phyloP scores from a whole-genome alignment of 352 stramenopile species.

The Phytophthora sojae region DNA sequence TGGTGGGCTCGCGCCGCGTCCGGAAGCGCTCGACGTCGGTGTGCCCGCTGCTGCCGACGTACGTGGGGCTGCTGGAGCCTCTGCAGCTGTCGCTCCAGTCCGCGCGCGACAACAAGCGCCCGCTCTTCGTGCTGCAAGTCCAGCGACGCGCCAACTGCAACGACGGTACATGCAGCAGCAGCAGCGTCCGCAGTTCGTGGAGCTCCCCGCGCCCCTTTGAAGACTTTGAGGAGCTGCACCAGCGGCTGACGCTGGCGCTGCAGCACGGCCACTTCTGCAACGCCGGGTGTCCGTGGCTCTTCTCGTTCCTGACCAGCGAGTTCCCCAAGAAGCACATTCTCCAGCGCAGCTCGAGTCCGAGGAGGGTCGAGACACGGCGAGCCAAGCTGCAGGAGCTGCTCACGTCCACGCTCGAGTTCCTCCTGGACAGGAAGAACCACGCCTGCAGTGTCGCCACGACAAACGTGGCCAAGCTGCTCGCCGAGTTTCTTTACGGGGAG shows the following conservation, averaged over 20 bases:
- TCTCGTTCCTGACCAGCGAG: constrained; percentile 34
- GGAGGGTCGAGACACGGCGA: constrained; percentile 19
- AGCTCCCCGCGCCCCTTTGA: constrained; percentile 27
- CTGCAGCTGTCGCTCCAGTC: constrained; percentile 31
- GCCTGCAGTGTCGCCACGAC: constrained; percentile 28
- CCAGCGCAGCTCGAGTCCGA: constrained; percentile 26
- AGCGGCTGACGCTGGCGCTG: constrained; percentile 23
- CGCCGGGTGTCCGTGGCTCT: constrained; percentile 38
- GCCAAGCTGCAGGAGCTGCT: constrained; percentile 31
- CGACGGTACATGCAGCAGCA: neutral
- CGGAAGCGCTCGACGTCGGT: constrained; percentile 21
- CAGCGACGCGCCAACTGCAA: constrained; percentile 15
- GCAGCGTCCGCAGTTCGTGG: constrained; percentile 20
- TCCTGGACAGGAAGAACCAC: constrained; percentile 42
- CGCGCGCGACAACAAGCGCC: constrained; percentile 10
- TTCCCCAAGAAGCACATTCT: constrained; percentile 47
- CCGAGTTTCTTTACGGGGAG: constrained; percentile 39
- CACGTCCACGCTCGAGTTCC: constrained; percentile 29
- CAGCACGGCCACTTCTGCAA: constrained; percentile 47
- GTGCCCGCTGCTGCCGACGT: constrained; percentile 25
- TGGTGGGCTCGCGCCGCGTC: constrained; percentile 28
- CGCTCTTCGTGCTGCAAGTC: constrained; percentile 34
- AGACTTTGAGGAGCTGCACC: constrained; percentile 37
- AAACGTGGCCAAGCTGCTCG: constrained; percentile 32
- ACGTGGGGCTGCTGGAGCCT: constrained; percentile 37